Conservation (phyloP, 345 rosid species). For the Syzygium jambos region DNA sequence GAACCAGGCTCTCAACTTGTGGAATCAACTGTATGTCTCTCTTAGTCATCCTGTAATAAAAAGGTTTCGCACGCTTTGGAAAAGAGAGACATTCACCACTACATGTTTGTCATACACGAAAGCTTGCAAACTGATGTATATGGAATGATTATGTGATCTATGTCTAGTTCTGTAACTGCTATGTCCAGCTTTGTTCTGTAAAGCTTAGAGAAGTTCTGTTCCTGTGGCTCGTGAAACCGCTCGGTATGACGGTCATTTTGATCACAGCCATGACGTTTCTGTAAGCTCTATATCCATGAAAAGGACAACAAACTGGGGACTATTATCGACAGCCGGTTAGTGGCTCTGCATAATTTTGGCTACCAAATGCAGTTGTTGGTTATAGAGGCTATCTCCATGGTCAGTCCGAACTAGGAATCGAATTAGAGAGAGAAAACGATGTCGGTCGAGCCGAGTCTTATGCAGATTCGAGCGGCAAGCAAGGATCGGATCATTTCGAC, state of each 20-base stretch:
- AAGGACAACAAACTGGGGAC: not conserved
- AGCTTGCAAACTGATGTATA: too few relatives aligned
- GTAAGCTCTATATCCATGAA: not conserved
- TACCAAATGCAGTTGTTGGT: not conserved
- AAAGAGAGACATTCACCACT: not conserved
- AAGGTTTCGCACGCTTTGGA: not conserved
- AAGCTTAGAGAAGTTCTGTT: not conserved
- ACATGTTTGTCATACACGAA: not conserved
- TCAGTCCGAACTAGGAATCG: not conserved
- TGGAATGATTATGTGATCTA: too few relatives aligned
- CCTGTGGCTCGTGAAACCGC: not conserved
- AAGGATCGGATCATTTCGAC: not conserved
- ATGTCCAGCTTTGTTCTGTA: not conserved
- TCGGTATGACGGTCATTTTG: not conserved
- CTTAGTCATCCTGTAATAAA: not conserved
- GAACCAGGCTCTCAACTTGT: not conserved
- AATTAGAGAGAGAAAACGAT: not conserved
- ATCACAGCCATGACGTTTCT: not conserved
- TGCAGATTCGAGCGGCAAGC: not conserved
- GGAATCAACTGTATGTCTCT: not conserved
- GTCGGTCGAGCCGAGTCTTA: not conserved
- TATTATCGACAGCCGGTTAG: not conserved
- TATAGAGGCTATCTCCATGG: not conserved
- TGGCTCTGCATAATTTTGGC: not conserved
- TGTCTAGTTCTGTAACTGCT: not conserved